Evolutionary conservation across 2,329 filamentous ascomycete genomes (phyloP).

Genomic region (Pseudopyrenochaeta lycopersici): DNA sequence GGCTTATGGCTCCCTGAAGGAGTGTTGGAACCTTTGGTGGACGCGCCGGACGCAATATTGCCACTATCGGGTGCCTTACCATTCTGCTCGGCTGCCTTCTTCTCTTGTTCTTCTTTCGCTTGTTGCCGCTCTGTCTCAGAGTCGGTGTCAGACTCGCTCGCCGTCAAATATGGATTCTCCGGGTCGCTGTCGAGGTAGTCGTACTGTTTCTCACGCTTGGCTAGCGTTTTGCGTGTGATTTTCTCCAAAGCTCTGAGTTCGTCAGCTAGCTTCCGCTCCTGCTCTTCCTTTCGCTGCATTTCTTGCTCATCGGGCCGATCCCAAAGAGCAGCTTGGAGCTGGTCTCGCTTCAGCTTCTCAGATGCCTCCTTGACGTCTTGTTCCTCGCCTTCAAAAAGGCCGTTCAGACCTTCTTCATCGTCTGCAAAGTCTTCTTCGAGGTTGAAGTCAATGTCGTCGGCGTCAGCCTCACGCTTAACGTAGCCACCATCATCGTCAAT

Average conservation of each 20-base stretch:
- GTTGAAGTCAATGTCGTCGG: conserved; percentile 73
- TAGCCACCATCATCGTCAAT: conserved; percentile 54
- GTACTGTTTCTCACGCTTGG: conserved; percentile 84
- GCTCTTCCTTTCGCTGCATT: conserved; percentile 72
- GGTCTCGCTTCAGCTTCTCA: conserved; percentile 75
- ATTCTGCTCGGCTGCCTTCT: conserved; percentile 56
- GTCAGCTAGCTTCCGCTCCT: conserved; percentile 73
- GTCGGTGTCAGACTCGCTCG: conserved; percentile 54
- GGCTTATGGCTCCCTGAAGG: conserved; percentile 66
- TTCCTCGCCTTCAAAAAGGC: conserved; percentile 53
- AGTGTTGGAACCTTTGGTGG: conserved; percentile 75
- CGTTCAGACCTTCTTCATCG: conserved; percentile 71
- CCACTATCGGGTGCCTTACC: conserved; percentile 58
- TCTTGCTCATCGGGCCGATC: conserved; percentile 64
- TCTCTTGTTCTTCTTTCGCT: conserved; percentile 63
- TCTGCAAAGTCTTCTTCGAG: conserved; percentile 80
- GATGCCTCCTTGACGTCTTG: conserved; percentile 71
- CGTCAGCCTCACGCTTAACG: conserved; percentile 63
- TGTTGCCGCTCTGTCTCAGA: conserved; percentile 72
- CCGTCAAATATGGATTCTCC: conserved; percentile 56
- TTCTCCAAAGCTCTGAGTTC: conserved; percentile 77
- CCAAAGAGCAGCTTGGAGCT: conserved; percentile 88
- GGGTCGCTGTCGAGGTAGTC: conserved; percentile 86
- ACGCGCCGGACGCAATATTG: conserved; percentile 61
- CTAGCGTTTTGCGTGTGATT: conserved; percentile 78